Base-by-base conservation (phyloP, 305 asterid genomes). In the Fraxinus sp. region DNA sequence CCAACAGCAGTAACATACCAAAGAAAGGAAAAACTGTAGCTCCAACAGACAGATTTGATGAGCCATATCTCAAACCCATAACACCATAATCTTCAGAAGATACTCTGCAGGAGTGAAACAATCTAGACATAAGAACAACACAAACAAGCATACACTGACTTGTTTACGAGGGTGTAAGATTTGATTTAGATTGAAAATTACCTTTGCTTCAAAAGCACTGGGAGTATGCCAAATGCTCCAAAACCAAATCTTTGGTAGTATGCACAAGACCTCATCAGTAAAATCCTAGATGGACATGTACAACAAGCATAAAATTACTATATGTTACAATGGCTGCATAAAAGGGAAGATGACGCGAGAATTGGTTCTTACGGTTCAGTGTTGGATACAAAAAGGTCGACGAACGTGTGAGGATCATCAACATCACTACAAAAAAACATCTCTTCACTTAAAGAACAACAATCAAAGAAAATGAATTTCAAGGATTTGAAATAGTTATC, bases 11-110 rank as follows among this genome's bases (percentile, higher is more conserved):
- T 74, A 82, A 84, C 90, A 22, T 88, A 94, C 98, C 86, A 71
- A 94, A 74, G 55, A 88, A 90, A 71, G 98, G 98, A 86, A 86
- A 82, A 46, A 90, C 79, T 62, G 96, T 90, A 74, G 97, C 98
- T 85, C 97, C 98, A 81, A 92, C 85, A 0, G 96, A 94, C 74
- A 94, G 88, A 85, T 93, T 94, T 81, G 97, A 78, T 76, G 98
- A 93, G 81, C 97, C 98, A 88, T 94, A 94, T 92, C 98, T 91
- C 93, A 94, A 86, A 85, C 98, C 98, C 92, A 94, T 87, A 77
- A 89, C 68, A 39, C 98, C 97, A 86, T 91, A 86, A 92, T 92
- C 97, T 83, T 90, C 92, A 39, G 92, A 79, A 82, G 92, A 85
- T 80, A 88, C 82, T 88, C 97, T 93, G 94, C 86, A 85, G 70